Conservation (phyloP, 441 rosid species). For the Manihot esculenta region DNA sequence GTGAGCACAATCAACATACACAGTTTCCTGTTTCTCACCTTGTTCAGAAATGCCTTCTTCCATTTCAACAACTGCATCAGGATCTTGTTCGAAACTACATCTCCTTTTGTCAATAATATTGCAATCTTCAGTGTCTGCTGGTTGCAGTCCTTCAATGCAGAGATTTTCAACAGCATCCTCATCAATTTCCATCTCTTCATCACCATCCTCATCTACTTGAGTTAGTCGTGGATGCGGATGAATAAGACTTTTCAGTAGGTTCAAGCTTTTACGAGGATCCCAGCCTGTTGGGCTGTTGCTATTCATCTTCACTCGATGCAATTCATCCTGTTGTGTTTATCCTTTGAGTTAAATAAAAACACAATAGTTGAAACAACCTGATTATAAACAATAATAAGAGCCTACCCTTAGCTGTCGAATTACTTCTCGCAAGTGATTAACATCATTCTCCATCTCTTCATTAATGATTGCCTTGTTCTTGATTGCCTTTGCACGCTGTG, state of each 20-base stretch:
- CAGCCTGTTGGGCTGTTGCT: constrained; percentile 70
- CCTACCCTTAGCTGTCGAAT: constrained; percentile 86
- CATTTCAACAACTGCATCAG: constrained; percentile 72
- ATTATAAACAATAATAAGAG: constrained; percentile 15
- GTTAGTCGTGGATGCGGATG: constrained; percentile 56
- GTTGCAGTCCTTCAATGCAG: constrained; percentile 51
- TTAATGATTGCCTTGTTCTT: constrained; percentile 94
- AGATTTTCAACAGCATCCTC: constrained; percentile 94
- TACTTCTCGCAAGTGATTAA: constrained; percentile 84
- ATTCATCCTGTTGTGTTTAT: constrained; percentile 76
- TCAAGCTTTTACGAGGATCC: constrained; percentile 95
- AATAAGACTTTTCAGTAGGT: constrained; percentile 76
- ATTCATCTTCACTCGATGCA: constrained; percentile 76
- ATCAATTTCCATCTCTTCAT: constrained; percentile 99
- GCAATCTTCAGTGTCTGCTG: constrained; percentile 37
- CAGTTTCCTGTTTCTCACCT: constrained; percentile 37
- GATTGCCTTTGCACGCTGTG: constrained; percentile 96
- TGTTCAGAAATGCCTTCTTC: constrained; percentile 67
- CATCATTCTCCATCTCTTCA: constrained; percentile 97
- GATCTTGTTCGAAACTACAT: constrained; percentile 35
- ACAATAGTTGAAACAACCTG: constrained; percentile 6
- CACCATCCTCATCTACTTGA: constrained; percentile 85
- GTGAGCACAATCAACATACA: constrained; percentile 37
- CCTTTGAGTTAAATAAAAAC: constrained; percentile 11
- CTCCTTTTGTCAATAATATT: constrained; percentile 18